Percentiles rank a stretch among this genome's conserved stretches.
phyloP scores from a whole-genome alignment of 2,329 filamentous ascomycete species.

The Macrophomina pseudophaseolina region DNA sequence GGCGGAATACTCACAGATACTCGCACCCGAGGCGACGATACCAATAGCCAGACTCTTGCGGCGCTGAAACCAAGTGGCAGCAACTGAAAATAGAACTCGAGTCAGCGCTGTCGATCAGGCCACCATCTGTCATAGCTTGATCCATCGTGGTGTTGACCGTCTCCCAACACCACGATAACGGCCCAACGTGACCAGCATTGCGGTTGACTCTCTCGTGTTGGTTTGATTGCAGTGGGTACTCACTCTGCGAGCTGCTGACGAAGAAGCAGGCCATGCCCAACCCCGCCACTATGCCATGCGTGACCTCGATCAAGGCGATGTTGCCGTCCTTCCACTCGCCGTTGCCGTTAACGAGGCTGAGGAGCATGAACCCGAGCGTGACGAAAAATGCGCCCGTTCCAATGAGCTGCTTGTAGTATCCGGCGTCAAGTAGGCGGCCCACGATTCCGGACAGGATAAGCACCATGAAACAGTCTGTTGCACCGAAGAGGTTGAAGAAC shows the following conservation, averaged over 20 bases:
- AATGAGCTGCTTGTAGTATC: slow-evolving; percentile 48
- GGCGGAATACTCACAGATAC: slow-evolving; percentile 40
- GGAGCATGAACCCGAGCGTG: slow-evolving; percentile 51
- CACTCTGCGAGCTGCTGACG: slow-evolving; percentile 57
- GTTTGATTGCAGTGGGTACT: slow-evolving; percentile 29
- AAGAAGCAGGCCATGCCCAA: slow-evolving; percentile 60
- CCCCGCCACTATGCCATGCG: slow-evolving; percentile 54
- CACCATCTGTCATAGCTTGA: slow-evolving; percentile 7
- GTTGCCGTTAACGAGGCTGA: slow-evolving; percentile 50
- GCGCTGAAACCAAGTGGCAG: slow-evolving; percentile 56
- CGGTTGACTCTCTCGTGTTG: background rate
- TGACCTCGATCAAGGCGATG: slow-evolving; percentile 52
- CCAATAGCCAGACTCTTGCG: slow-evolving; percentile 55
- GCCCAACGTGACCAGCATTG: background rate
- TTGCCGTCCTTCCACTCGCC: slow-evolving; percentile 42
- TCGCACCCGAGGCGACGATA: slow-evolving; percentile 57
- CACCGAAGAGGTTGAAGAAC: slow-evolving; percentile 54
- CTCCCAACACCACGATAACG: background rate
- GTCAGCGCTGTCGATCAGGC: slow-evolving; percentile 13
- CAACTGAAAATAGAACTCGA: slow-evolving; percentile 42
- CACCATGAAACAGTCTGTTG: slow-evolving; percentile 54
- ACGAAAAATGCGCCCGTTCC: slow-evolving; percentile 50
- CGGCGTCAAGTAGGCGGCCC: slow-evolving; percentile 57
- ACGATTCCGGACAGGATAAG: slow-evolving; percentile 52
- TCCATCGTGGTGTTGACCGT: background rate